Evolutionary conservation across 345 rosid species (phyloP).

Genomic region (Draba incana): DNA sequence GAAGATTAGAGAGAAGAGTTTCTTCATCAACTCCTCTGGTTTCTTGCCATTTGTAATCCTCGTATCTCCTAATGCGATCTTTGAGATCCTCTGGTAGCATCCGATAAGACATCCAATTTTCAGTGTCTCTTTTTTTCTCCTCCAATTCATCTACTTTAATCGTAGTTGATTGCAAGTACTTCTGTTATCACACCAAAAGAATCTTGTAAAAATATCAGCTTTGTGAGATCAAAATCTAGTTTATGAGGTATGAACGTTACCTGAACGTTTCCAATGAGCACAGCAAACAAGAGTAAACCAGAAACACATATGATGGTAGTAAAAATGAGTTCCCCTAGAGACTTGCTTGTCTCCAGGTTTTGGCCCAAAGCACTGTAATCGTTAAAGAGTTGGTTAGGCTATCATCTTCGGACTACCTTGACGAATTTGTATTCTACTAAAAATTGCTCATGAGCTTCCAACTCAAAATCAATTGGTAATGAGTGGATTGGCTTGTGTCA

Average conservation of each 20-base stretch:
- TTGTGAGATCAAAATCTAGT: conserved; percentile 18
- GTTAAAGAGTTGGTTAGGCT: too few relatives aligned
- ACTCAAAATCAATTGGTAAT: too few relatives aligned
- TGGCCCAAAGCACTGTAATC: conserved; percentile 59
- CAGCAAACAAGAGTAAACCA: conserved; percentile 55
- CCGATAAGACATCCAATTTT: conserved; percentile 38
- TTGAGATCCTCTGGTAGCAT: conserved; percentile 24
- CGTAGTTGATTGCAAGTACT: conserved; percentile 35
- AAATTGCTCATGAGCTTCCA: too few relatives aligned
- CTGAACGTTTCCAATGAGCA: conserved; percentile 49
- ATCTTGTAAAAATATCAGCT: not conserved
- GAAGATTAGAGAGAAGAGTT: conserved; percentile 41
- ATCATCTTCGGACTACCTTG: too few relatives aligned
- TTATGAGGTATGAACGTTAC: conserved; percentile 41
- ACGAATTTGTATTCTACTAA: too few relatives aligned
- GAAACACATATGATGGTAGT: conserved; percentile 46
- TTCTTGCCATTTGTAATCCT: conserved; percentile 46
- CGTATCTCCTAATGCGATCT: conserved; percentile 28
- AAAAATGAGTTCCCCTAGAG: conserved; percentile 43
- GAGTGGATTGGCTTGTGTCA: too few relatives aligned
- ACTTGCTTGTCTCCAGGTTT: conserved; percentile 48
- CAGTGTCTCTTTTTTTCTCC: conserved; percentile 35
- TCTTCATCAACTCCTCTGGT: conserved; percentile 50
- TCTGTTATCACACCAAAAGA: conserved; percentile 19
- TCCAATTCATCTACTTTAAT: conserved; percentile 35